Evolutionary conservation across 441 rosid genomes (phyloP).

Genomic region (Adansonia grandidieri): DNA sequence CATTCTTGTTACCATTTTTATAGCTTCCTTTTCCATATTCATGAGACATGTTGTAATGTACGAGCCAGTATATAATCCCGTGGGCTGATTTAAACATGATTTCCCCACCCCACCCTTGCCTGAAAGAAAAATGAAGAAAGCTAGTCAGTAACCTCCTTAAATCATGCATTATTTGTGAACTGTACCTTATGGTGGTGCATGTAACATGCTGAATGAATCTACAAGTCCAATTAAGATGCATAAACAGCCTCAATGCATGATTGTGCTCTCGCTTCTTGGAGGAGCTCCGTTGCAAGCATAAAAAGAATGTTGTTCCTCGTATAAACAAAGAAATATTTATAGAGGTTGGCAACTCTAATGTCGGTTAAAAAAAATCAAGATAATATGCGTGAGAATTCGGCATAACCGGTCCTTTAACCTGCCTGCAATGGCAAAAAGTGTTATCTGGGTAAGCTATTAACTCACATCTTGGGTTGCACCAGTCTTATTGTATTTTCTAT

Average conservation of each 20-base stretch:
- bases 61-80: not conserved
- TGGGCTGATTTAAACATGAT: constrained; percentile 7
- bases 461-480: no score
- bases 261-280: not conserved
- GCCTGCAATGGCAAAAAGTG: no score
- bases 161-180: not conserved
- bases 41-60: not conserved
- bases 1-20: not conserved
- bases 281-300: not conserved
- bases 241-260: constrained; percentile 4
- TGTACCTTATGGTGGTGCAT: not conserved
- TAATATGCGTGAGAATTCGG: no score
- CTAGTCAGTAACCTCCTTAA: not conserved
- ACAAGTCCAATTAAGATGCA: not conserved
- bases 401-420: no score
- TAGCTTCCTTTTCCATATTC: not conserved
- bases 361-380: no score
- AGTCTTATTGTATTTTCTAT: no score
- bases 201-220: not conserved
- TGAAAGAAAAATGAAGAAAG: not conserved
- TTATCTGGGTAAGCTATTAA: no score
- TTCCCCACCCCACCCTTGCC: not conserved
- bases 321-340: no score
- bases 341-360: no score
- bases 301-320: not conserved